Percentiles rank a stretch among this genome's conserved stretches.
phyloP scores from a whole-genome alignment of 164 flowering plant genomes.

The Sedum album region DNA sequence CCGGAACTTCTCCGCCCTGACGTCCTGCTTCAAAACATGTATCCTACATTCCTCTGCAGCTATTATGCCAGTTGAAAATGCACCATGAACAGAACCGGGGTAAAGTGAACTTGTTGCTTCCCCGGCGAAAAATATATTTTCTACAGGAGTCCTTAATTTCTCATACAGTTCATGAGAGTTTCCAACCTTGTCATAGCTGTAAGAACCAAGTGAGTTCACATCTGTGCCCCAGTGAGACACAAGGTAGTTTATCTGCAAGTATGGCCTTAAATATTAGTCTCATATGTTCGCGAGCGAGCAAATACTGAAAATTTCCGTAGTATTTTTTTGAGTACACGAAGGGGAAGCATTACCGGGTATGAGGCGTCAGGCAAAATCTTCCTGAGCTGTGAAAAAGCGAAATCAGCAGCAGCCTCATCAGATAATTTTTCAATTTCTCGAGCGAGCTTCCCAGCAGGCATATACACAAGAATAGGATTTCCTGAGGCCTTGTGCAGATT shows the following conservation, averaged over 20 bases:
- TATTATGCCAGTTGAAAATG: conserved; percentile 81
- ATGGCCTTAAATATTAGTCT: background rate
- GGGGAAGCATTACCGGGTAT: conserved; percentile 44
- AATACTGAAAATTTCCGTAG: background rate
- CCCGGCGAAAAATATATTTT: conserved; percentile 93
- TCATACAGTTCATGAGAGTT: conserved; percentile 83
- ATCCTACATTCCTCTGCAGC: conserved; percentile 95
- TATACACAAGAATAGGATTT: conserved; percentile 87
- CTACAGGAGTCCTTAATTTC: conserved; percentile 78
- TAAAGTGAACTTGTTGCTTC: conserved; percentile 73
- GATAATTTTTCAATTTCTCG: conserved; percentile 84
- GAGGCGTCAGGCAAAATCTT: conserved; percentile 86
- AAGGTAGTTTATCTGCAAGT: conserved; percentile 68
- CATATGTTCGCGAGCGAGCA: no score
- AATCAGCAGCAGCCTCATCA: conserved; percentile 82
- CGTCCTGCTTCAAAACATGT: conserved; percentile 74
- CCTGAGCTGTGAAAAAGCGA: conserved; percentile 72
- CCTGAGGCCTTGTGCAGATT: conserved; percentile 96
- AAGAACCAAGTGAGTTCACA: conserved; percentile 71
- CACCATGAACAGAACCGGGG: conserved; percentile 95
- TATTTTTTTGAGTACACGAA: background rate
- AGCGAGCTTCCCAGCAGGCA: conserved; percentile 94
- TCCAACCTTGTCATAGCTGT: conserved; percentile 79
- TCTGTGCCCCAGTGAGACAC: conserved; percentile 95
- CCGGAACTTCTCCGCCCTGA: conserved; percentile 51